Conservation (phyloP, 768 basidiomycete genomes). For the Boletus patriciae region DNA sequence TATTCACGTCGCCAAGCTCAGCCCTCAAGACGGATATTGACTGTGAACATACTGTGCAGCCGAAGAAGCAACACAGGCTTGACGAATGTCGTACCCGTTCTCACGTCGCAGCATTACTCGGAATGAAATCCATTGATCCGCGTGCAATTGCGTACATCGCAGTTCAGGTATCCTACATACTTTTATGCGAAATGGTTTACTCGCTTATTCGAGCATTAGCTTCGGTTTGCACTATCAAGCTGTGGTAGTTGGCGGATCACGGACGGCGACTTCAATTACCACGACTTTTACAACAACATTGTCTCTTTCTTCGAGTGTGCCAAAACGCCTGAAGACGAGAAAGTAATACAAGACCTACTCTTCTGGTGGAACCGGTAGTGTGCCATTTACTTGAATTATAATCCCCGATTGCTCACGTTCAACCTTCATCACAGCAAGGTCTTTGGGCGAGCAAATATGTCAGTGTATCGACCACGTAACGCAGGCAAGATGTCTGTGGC, state of each 20-base stretch:
- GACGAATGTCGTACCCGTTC: not conserved
- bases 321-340: not conserved
- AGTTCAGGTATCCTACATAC: not conserved
- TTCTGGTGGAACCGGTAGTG: not conserved
- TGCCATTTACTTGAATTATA: not conserved
- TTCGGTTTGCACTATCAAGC: not conserved
- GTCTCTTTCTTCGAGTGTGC: not conserved
- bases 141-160: constrained; percentile 1
- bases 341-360: not conserved
- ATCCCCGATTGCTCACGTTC: too few relatives aligned
- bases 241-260: not conserved
- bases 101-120: not conserved
- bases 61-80: not conserved
- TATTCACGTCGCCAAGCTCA: not conserved
- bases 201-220: not conserved
- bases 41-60: too few relatives aligned
- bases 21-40: not conserved
- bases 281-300: not conserved
- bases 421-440: not conserved
- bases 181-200: too few relatives aligned
- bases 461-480: not conserved
- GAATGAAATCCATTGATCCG: not conserved
- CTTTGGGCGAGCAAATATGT: not conserved
- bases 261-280: not conserved
- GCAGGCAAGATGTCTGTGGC: not conserved